Conservation (phyloP, 148 eudicot genomes). For the Rhododendron molle region DNA sequence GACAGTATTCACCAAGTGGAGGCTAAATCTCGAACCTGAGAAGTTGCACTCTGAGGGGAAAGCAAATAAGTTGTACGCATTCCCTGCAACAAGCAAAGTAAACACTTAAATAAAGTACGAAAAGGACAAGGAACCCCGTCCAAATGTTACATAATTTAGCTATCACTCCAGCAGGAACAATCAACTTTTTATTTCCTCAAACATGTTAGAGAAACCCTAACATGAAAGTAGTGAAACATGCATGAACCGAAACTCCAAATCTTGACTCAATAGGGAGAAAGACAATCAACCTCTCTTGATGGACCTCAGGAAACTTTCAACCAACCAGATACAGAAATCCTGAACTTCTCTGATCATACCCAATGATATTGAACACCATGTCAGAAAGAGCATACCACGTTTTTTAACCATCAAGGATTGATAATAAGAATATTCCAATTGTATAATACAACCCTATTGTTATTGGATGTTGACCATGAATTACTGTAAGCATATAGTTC, state of each 20-base stretch:
- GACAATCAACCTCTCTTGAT: not conserved
- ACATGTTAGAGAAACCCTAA: not conserved
- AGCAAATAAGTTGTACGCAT: constrained; percentile 75
- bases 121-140: not conserved
- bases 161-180: not conserved
- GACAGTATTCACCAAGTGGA: constrained; percentile 57
- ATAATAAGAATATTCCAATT: not conserved
- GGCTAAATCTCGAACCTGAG: constrained; percentile 78
- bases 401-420: not conserved
- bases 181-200: not conserved
- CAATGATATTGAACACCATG: not conserved
- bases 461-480: not conserved
- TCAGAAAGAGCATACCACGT: not conserved
- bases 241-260: not conserved
- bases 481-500: not conserved
- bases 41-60: constrained; percentile 98
- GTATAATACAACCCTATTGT: not conserved
- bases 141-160: not conserved
- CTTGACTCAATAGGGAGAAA: not conserved
- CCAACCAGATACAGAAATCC: not conserved
- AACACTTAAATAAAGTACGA: not conserved
- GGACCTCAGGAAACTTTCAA: not conserved
- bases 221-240: not conserved
- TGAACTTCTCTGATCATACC: not conserved
- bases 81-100: constrained; percentile 37